These are phyloP conservation scores for Solanum etuberosum DNA, from an alignment of 257 asterid genomes.

Conservation along the genomic window DNA sequence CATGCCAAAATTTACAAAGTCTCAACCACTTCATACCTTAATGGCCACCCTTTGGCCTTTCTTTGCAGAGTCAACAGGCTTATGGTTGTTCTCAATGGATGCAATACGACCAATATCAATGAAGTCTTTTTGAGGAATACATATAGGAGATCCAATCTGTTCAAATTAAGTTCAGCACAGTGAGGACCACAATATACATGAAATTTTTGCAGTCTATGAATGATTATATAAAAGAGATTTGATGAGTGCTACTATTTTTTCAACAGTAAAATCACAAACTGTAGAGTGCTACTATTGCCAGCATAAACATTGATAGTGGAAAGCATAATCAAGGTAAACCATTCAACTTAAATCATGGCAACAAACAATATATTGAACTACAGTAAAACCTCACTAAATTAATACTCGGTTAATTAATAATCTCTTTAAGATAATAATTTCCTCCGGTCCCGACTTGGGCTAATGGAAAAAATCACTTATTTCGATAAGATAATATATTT, in stretches of 20 bases:
- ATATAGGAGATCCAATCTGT: conserved; percentile 14
- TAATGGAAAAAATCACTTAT: no score
- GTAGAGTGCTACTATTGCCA: background rate
- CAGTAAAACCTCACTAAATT: no score
- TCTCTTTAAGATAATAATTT: no score
- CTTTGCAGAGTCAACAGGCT: conserved; percentile 79
- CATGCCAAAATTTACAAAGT: background rate
- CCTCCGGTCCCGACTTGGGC: no score
- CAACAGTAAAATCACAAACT: background rate
- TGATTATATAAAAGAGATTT: background rate
- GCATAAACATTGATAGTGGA: background rate
- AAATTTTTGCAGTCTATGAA: background rate
- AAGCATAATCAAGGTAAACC: background rate
- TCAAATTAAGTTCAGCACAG: conserved; percentile 45
- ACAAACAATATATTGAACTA: background rate
- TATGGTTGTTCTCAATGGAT: conserved; percentile 86
- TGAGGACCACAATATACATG: background rate
- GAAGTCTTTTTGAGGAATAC: conserved; percentile 75
- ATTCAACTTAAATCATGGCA: background rate
- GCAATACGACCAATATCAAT: conserved; percentile 84
- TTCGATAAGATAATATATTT: no score
- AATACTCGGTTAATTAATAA: no score
- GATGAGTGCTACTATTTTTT: background rate
- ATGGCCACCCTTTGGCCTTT: conserved; percentile 90
- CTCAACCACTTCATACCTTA: conserved; percentile 48